Evolutionary conservation across 2,329 filamentous ascomycete species (phyloP).

Genomic region (Colletotrichum acutatum): DNA sequence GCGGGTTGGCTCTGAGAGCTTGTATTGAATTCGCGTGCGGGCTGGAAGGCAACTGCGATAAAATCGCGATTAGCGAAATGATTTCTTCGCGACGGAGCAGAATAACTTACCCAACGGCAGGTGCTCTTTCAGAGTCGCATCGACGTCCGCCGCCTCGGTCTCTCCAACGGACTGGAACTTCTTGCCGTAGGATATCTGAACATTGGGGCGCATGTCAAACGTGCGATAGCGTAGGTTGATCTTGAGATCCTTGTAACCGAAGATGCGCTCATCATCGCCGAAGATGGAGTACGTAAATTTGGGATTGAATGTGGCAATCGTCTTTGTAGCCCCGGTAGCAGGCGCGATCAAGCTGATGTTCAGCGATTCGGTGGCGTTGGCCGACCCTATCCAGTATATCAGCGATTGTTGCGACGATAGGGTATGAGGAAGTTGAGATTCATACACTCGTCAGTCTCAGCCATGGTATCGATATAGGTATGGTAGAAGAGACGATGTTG

Average conservation of each 20-base stretch:
- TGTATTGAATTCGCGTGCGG: constrained; percentile 69
- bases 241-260: constrained; percentile 86
- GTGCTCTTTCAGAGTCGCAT: constrained; percentile 70
- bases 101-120: constrained; percentile 71
- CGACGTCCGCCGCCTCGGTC: constrained; percentile 75
- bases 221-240: constrained; percentile 77
- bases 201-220: constrained; percentile 80
- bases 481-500: too few species aligned
- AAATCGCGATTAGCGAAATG: background rate
- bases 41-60: constrained; percentile 72
- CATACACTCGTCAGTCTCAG: constrained; percentile 30
- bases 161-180: constrained; percentile 78
- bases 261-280: constrained; percentile 90
- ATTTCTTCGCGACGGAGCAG: background rate
- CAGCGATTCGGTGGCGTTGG: constrained; percentile 70
- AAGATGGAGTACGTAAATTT: constrained; percentile 93
- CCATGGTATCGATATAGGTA: constrained; percentile 14
- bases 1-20: constrained; percentile 50
- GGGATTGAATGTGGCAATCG: constrained; percentile 79
- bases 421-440: background rate
- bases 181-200: constrained; percentile 77
- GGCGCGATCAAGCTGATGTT: constrained; percentile 69
- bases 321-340: constrained; percentile 60
- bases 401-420: background rate
- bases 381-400: constrained; percentile 59